phyloP scores from a whole-genome alignment of 192 early-diverging fungal genomes.

The Oehlia diaphana region DNA sequence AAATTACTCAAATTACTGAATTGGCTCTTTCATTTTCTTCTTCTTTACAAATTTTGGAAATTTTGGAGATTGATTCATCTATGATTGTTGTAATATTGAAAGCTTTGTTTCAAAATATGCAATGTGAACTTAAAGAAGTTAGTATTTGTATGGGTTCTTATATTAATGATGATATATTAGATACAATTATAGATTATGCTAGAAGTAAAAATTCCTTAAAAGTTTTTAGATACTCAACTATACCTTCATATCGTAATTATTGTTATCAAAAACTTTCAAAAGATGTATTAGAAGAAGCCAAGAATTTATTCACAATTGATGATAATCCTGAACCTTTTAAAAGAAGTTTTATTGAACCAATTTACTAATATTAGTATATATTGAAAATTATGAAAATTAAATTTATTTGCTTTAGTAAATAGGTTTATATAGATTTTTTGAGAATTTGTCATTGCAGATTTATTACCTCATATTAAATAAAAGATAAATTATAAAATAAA shows the following conservation, averaged over 20 bases:
- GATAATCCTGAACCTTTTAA: not conserved
- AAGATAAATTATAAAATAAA: no score
- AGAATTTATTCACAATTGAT: not conserved
- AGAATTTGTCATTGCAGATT: no score
- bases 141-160: not conserved
- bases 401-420: no score
- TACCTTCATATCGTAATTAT: no score
- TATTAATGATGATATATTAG: not conserved
- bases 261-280: no score
- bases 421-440: no score
- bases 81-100: not conserved
- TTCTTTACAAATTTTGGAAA: not conserved
- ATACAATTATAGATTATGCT: not conserved
- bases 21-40: not conserved
- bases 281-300: not conserved
- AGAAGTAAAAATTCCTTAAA: not conserved
- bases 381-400: no score
- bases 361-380: not conserved
- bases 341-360: not conserved
- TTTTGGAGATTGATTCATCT: not conserved
- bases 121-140: not conserved
- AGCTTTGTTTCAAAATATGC: not conserved
- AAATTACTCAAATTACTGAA: not conserved
- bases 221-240: not conserved
- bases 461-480: no score